Base-by-base conservation (phyloP, 371 early-diverging fungal species). In the Apophysomyces ossiformis region DNA sequence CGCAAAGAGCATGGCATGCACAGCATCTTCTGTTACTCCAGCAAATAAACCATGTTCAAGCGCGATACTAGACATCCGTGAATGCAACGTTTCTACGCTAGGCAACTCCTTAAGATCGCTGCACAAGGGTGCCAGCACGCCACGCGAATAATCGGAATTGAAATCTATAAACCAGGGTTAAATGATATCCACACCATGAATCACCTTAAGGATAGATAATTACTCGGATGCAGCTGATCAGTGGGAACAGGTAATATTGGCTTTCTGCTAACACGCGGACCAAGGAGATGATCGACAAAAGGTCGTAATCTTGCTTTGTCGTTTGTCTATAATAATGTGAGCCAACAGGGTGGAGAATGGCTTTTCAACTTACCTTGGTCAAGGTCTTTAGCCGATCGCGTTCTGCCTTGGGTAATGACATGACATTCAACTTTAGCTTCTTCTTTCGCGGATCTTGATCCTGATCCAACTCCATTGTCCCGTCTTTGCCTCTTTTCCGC, bases 11-110 rank as follows among this genome's bases (percentile, higher is more conserved):
- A 92, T 82, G 21, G 89, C 79, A 66, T 89, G 85, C 18, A 90
- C 87, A 6, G 85, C 77, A 39, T 89, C 90, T 37, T 87, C 85
- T 15, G 85, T 81, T 0, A 89, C 87, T 7, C 92, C 92, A 11
- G 86, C 88, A 36, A 87, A 54, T 54, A 92, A 70, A 1, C 92
- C 92, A 64, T 89, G 85, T 69, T 92, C 91, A 65, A 90, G 65
- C 5, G 92, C 90, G 36, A 90, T 82, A 5, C 89, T 86, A 6
- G 86, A 85, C 91, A 92, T 90, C 39, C 93, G 78, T n/a, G 89
- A 79, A 64, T 83, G 84, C 57, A 92, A 74, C 6, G 88, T 81
- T 9, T 90, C 89, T 36, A 87, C 84, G 65, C 85, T 82, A 1
- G 93, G 93, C 35, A 90, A 73, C 47, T 89, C 88, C 65, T 90